Percentiles rank a stretch among this genome's conserved stretches.
These are phyloP conservation scores for Leccinum subgranulosum DNA, from an alignment of 768 basidiomycete species.

Conservation along the genomic window DNA sequence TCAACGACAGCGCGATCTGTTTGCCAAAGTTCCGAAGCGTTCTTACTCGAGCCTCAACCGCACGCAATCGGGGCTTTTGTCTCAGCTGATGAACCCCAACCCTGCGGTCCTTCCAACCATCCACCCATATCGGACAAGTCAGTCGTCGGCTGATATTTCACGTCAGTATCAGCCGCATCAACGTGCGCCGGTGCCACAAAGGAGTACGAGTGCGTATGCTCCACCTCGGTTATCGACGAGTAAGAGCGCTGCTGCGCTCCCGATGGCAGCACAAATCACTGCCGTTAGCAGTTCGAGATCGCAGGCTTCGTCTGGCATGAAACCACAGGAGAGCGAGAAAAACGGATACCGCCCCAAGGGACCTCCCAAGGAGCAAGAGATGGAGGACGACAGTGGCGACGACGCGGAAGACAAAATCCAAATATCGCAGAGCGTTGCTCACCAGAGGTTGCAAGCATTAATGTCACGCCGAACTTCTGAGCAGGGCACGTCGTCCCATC, in stretches of 20 bases:
- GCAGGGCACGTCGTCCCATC: slow-evolving; percentile 17
- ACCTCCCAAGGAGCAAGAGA: slow-evolving; percentile 58
- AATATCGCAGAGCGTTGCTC: slow-evolving; percentile 65
- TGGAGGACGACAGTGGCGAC: slow-evolving; percentile 62
- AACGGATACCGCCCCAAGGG: slow-evolving; percentile 62
- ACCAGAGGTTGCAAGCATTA: slow-evolving; percentile 60
- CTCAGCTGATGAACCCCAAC: slow-evolving; percentile 71
- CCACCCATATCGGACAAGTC: slow-evolving; percentile 57
- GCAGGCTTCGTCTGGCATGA: slow-evolving; percentile 19
- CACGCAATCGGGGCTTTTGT: slow-evolving; percentile 56
- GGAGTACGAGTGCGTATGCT: slow-evolving; percentile 29
- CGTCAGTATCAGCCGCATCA: slow-evolving; percentile 23
- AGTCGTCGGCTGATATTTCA: slow-evolving; percentile 46
- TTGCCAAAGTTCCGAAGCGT: slow-evolving; percentile 62
- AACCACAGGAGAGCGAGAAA: slow-evolving; percentile 26
- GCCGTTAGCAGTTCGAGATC: slow-evolving; percentile 33
- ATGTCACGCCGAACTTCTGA: slow-evolving; percentile 45
- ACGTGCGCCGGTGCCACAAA: slow-evolving; percentile 23
- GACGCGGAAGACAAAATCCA: slow-evolving; percentile 50
- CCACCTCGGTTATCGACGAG: slow-evolving; percentile 41
- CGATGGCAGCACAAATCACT: slow-evolving; percentile 51
- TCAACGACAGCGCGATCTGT: slow-evolving; percentile 64
- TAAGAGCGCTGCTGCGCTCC: slow-evolving; percentile 59
- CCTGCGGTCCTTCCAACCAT: slow-evolving; percentile 54
- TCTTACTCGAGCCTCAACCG: slow-evolving; percentile 61